Percentiles rank a stretch among this genome's conserved stretches.
Evolutionary conservation across 2,329 filamentous ascomycete species (phyloP).

Genomic region (Colletotrichum sp.): DNA sequence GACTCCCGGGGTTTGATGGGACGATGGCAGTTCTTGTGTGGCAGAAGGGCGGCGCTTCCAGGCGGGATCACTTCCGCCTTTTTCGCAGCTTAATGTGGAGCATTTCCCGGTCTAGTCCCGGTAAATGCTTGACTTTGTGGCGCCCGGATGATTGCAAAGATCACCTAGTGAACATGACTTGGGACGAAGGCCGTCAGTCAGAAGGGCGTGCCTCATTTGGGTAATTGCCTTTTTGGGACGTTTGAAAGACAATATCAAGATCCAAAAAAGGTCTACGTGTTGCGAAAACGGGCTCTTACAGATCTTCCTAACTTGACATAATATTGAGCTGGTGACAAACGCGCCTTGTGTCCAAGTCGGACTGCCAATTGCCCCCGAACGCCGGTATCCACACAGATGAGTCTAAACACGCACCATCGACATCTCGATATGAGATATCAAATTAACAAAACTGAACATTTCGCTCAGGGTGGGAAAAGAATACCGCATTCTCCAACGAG

Average conservation of each 20-base stretch:
- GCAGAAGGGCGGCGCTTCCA: neutral
- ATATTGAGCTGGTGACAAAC: neutral
- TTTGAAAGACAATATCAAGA: neutral
- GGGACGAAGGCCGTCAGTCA: neutral
- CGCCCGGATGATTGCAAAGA: neutral
- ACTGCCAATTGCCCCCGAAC: neutral
- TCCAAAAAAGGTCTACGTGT: too few relatives aligned
- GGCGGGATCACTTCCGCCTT: neutral
- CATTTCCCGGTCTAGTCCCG: neutral
- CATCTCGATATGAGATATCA: neutral
- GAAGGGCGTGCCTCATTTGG: neutral
- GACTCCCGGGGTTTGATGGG: neutral
- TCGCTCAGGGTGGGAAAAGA: neutral
- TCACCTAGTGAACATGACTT: neutral
- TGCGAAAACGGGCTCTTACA: too few relatives aligned
- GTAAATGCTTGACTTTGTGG: neutral
- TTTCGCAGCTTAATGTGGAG: neutral
- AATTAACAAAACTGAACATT: neutral
- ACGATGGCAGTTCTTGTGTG: neutral
- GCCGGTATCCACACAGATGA: neutral
- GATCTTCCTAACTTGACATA: neutral
- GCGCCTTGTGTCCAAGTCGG: neutral
- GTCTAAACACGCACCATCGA: neutral
- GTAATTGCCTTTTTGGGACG: neutral
- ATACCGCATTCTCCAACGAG: rapidly evolving